Evolutionary conservation across 768 basidiomycete genomes (phyloP), one percentile per base, ranked within the genome.

Genomic region (Amanita polypyramis): DNA sequence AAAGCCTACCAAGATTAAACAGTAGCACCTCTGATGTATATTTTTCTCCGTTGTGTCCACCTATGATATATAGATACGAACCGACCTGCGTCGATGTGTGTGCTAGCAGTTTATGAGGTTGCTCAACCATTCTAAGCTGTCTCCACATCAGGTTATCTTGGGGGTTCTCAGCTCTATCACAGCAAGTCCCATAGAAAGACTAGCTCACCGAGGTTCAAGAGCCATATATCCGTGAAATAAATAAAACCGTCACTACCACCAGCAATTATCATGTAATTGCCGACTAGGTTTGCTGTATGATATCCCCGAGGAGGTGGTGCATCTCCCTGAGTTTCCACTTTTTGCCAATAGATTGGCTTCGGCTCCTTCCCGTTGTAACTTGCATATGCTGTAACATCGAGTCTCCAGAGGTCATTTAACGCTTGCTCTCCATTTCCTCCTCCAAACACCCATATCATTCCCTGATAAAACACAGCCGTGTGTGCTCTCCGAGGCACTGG

Each of bases 401-500:
- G 67, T 12, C 83, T 79, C 91, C 92, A 95, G 15, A 94, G 67
- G 61, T 96, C 93, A 55, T 89, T 88, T 47, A 96, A 70, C 0
- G 94, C 92, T n/a, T 76, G 77, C 67, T 84, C 70, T 0, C 94
- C 94, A 50, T 91, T 94, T 2, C 94, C 93, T n/a, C 94, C 92
- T 6, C 92, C 94, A 56, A 95, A 96, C 3, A 96, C 65, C 70
- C 86, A 89, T 0, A 97, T 74, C 58, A 77, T 82, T 50, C 74
- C 72, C 23, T 69, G 67, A 57, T 90, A 82, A 17, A 80, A 65
- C 11, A 93, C 85, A 0, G 89, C 79, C 0, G 90, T 88, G 62
- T 97, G 94, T 1, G 94, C 92, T 21, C 94, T 80, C 7, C 94
- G 79, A 2, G 84, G 80, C 2, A 78, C 74, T 0, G 87, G 80